phyloP scores from a whole-genome alignment of 2,329 filamentous ascomycete species.

The Dactylonectria macrodidyma region DNA sequence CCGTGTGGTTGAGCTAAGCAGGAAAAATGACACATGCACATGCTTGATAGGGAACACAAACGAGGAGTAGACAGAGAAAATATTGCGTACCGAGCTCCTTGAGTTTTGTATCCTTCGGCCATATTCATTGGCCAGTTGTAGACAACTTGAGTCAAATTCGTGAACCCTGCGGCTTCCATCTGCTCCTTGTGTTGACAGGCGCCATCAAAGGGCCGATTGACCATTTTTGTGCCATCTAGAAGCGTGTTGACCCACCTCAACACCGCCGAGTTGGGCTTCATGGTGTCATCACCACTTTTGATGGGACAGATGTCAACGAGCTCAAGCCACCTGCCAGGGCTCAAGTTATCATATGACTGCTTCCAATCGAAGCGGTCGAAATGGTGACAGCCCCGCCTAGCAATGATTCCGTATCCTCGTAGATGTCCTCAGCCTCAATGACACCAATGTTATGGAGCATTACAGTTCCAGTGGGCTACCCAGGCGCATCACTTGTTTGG shows the following conservation, averaged over 20 bases:
- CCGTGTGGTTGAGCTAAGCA: neutral
- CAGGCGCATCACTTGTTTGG: neutral
- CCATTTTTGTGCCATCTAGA: conserved; percentile 41
- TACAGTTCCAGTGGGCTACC: neutral
- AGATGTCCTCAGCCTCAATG: conserved; percentile 11
- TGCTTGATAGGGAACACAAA: neutral
- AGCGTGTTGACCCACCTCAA: conserved; percentile 43
- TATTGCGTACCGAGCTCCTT: conserved; percentile 58
- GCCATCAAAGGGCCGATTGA: conserved; percentile 46
- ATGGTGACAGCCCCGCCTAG: neutral
- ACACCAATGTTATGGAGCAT: neutral
- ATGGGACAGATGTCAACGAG: conserved; percentile 39
- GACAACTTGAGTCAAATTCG: conserved; percentile 60
- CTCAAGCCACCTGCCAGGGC: conserved; percentile 45
- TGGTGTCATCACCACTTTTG: conserved; percentile 27
- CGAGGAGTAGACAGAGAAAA: neutral
- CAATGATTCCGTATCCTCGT: conserved; percentile 8
- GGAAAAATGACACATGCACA: neutral
- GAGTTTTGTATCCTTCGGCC: conserved; percentile 63
- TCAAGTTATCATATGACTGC: conserved; percentile 40
- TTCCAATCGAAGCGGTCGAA: conserved; percentile 42
- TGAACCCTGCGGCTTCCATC: conserved; percentile 65
- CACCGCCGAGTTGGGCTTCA: conserved; percentile 37
- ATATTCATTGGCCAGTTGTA: conserved; percentile 65
- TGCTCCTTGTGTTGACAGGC: conserved; percentile 45